phyloP scores from a whole-genome alignment of 352 stramenopile species.

The Pythium monospermum region DNA sequence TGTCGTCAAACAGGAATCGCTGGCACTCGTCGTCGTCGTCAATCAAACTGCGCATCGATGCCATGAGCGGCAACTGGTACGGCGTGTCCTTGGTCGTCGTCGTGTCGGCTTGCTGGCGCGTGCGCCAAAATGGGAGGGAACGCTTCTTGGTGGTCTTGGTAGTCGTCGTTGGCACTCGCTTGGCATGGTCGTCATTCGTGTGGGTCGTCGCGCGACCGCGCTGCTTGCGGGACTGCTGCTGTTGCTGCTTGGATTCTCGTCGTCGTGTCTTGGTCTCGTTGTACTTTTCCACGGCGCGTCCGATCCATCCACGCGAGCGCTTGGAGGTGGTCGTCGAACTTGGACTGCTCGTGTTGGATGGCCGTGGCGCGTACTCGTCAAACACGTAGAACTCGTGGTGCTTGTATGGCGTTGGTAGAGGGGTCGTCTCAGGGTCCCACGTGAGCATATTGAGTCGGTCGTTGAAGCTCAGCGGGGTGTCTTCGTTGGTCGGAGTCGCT shows the following conservation, averaged over 20 bases:
- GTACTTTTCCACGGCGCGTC: conserved; percentile 20
- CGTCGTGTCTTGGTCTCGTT: conserved; percentile 22
- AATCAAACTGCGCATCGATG: conserved; percentile 7
- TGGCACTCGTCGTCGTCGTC: conserved; percentile 20
- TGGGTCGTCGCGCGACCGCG: conserved; percentile 1
- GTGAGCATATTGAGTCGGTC: conserved; percentile 32
- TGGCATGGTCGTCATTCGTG: not conserved
- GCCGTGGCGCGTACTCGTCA: conserved; percentile 24
- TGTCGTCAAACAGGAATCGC: conserved; percentile 13
- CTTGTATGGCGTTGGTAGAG: conserved; percentile 21
- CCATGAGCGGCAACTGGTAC: conserved; percentile 23
- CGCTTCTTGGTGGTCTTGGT: conserved; percentile 20
- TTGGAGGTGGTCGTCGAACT: conserved; percentile 3
- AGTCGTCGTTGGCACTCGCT: not conserved
- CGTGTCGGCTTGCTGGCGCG: conserved; percentile 1
- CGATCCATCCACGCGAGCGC: conserved; percentile 13
- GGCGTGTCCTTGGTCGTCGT: conserved; percentile 15
- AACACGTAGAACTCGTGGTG: conserved; percentile 24
- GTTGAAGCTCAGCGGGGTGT: conserved; percentile 27
- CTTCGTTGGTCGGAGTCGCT: not conserved
- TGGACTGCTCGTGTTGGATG: conserved; percentile 3
- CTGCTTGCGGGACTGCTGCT: not conserved
- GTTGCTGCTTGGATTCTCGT: conserved; percentile 12
- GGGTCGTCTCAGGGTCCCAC: conserved; percentile 27
- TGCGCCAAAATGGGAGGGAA: conserved; percentile 17